These are phyloP conservation scores for Holtermannia corniformis DNA, from an alignment of 768 basidiomycete species.

Conservation along the genomic window DNA sequence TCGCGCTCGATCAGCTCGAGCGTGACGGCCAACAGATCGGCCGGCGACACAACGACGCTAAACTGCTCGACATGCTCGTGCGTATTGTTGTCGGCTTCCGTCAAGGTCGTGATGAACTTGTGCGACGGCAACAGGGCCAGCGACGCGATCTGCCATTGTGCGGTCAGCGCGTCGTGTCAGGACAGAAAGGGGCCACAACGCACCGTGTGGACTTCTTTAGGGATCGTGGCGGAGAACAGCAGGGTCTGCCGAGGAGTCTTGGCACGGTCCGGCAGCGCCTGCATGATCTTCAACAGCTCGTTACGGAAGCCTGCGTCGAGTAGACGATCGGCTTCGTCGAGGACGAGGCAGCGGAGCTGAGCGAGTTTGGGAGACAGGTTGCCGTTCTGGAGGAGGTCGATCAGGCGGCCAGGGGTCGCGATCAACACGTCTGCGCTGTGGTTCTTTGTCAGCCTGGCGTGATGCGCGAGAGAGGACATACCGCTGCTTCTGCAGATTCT, in stretches of 20 bases:
- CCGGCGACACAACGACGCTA: slow-evolving; percentile 44
- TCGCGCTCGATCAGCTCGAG: slow-evolving; percentile 23
- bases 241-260: slow-evolving; percentile 43
- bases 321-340: slow-evolving; percentile 45
- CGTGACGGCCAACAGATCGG: slow-evolving; percentile 45
- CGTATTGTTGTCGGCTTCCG: slow-evolving; percentile 52
- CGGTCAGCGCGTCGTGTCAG: slow-evolving; percentile 1
- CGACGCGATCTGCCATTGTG: slow-evolving; percentile 45
- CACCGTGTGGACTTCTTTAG: slow-evolving; percentile 42
- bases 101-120: slow-evolving; percentile 53
- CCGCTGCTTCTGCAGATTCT: slow-evolving; percentile 29
- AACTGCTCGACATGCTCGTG: slow-evolving; percentile 55
- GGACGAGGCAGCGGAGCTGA: slow-evolving; percentile 41
- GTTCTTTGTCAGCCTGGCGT: background rate
- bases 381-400: slow-evolving; percentile 43
- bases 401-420: slow-evolving; percentile 44
- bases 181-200: background rate
- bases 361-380: slow-evolving; percentile 42
- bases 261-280: slow-evolving; percentile 14
- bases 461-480: no score
- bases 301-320: slow-evolving; percentile 44
- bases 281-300: slow-evolving; percentile 35
- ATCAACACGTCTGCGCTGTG: slow-evolving; percentile 37
- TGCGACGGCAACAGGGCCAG: slow-evolving; percentile 37
- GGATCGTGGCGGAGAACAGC: slow-evolving; percentile 47